phyloP scores from a whole-genome alignment of 2,329 filamentous ascomycete species.

The Ampelomyces quisqualis region DNA sequence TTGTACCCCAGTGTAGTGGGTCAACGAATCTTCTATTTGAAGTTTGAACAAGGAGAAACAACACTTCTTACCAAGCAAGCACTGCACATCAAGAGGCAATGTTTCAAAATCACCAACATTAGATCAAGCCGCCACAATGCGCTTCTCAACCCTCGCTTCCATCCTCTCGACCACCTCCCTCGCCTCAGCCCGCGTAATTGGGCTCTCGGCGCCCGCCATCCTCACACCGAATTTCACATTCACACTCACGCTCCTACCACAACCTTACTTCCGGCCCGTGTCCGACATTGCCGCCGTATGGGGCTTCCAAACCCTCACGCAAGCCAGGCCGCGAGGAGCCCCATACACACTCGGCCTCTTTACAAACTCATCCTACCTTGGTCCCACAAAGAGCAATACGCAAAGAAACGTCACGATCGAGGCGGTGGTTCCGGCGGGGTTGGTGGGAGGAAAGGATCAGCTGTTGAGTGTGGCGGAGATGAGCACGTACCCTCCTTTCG shows the following conservation, averaged over 20 bases:
- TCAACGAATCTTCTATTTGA: no score
- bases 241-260: constrained; percentile 44
- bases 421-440: constrained; percentile 13
- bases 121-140: constrained; percentile 10
- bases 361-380: constrained; percentile 41
- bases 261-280: constrained; percentile 50
- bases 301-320: constrained; percentile 32
- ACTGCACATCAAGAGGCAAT: no score
- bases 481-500: constrained; percentile 30
- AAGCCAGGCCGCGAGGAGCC: constrained; percentile 21
- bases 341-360: constrained; percentile 34
- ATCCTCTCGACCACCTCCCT: constrained; percentile 15
- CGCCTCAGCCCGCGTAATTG: constrained; percentile 46
- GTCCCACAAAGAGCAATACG: constrained; percentile 33
- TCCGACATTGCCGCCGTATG: constrained; percentile 50
- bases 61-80: no score
- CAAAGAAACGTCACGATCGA: constrained; percentile 26
- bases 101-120: no score
- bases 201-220: constrained; percentile 48
- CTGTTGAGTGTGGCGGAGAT: constrained; percentile 25
- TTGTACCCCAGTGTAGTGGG: no score
- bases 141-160: constrained; percentile 17
- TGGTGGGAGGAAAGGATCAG: constrained; percentile 16
- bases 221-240: constrained; percentile 45
- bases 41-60: no score